A percentile compares a stretch with the other conserved stretches of the same genome.
phyloP scores from a whole-genome alignment of 208 protist species.

The Naegleria lovaniensis region DNA sequence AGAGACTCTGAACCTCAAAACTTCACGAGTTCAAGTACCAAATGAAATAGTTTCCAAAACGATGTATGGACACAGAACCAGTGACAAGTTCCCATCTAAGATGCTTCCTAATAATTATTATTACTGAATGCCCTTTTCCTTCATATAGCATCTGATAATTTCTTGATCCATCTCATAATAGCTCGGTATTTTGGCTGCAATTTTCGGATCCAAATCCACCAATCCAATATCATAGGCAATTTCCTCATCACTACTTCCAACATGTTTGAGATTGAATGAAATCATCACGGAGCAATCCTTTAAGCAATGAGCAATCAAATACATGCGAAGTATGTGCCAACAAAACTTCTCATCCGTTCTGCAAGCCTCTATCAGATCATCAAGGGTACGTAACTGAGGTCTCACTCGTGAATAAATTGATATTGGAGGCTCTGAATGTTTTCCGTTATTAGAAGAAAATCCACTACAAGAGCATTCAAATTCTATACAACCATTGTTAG shows the following conservation, averaged over 20 bases:
- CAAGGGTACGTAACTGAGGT: background rate
- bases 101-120: too few relatives aligned
- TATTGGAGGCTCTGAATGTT: too few relatives aligned
- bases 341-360: background rate
- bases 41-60: too few relatives aligned
- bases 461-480: background rate
- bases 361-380: background rate
- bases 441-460: background rate
- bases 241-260: background rate
- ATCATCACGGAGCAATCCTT: constrained; percentile 21
- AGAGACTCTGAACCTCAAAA: too few relatives aligned
- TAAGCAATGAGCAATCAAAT: background rate
- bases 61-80: too few relatives aligned
- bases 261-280: background rate
- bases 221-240: background rate
- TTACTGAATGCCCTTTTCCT: too few relatives aligned
- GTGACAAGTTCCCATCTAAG: too few relatives aligned
- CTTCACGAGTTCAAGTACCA: too few relatives aligned
- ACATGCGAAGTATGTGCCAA: background rate
- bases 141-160: background rate
- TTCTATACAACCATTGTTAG: background rate
- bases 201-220: constrained; percentile 10
- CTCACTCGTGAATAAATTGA: background rate
- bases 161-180: constrained; percentile 4
- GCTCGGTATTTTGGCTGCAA: background rate